Conservation (phyloP, 306 rosid species). For the Carpinus fangiana region DNA sequence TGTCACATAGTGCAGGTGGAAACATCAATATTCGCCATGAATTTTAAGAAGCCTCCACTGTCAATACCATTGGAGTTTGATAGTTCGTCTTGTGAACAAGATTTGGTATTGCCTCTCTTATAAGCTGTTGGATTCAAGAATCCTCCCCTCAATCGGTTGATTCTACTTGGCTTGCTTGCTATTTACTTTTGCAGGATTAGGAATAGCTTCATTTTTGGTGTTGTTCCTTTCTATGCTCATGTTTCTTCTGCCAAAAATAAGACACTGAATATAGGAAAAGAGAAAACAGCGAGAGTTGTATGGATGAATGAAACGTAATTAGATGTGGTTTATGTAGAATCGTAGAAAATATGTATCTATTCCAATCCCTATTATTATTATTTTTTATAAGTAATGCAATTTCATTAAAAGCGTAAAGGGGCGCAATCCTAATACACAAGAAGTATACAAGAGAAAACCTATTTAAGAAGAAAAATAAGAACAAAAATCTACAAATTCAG, state of each 20-base stretch:
- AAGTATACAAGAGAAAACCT: too few species aligned
- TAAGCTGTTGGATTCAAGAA: constrained; percentile 19
- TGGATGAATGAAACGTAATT: neutral
- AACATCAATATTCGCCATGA: constrained; percentile 87
- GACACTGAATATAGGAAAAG: neutral
- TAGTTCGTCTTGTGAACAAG: constrained; percentile 50
- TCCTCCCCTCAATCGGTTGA: constrained; percentile 2
- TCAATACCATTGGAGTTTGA: constrained; percentile 50
- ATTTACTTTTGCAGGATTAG: neutral
- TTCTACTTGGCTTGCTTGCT: constrained; percentile 1
- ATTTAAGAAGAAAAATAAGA: too few species aligned
- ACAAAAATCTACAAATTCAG: too few species aligned
- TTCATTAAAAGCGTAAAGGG: too few species aligned
- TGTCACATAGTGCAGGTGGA: constrained; percentile 64
- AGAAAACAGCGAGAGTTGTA: constrained; percentile 8
- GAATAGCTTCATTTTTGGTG: constrained; percentile 1
- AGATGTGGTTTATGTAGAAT: neutral
- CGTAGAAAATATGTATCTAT: neutral
- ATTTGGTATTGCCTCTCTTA: constrained; percentile 60
- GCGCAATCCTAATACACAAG: too few species aligned
- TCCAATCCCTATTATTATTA: neutral
- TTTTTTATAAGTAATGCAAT: too few species aligned
- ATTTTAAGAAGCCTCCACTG: constrained; percentile 59
- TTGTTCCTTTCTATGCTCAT: constrained; percentile 19
- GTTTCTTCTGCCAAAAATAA: neutral